phyloP scores from a whole-genome alignment of 345 rosid species.

The Eucalyptus grandis region DNA sequence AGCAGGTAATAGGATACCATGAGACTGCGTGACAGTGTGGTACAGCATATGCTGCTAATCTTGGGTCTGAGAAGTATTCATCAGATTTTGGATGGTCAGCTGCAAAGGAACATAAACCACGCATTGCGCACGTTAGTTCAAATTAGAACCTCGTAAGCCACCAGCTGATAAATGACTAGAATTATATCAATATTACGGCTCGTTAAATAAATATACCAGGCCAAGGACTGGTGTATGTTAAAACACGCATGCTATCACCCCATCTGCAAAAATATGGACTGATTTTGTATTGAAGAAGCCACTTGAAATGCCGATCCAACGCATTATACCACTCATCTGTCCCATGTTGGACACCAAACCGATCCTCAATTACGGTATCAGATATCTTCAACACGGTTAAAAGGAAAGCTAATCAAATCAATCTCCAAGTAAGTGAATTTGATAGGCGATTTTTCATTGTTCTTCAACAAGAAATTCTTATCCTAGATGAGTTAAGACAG shows the following conservation, averaged over 20 bases:
- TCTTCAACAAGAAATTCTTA: background rate
- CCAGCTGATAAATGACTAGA: background rate
- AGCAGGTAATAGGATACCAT: conserved; percentile 34
- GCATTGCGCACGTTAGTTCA: background rate
- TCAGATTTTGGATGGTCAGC: conserved; percentile 89
- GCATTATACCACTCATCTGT: conserved; percentile 73
- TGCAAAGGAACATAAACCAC: conserved; percentile 10
- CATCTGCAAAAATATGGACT: conserved; percentile 95
- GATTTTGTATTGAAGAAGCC: conserved; percentile 92
- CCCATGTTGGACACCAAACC: conserved; percentile 85
- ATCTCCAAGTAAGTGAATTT: background rate
- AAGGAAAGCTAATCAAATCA: background rate
- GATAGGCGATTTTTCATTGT: background rate
- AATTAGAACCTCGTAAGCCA: background rate
- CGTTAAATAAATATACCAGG: conserved; percentile 36
- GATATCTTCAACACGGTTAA: conserved; percentile 48
- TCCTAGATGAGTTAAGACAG: background rate
- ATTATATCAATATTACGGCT: background rate
- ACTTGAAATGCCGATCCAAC: conserved; percentile 74
- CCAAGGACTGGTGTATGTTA: conserved; percentile 96
- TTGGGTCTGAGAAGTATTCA: conserved; percentile 75
- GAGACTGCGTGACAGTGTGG: conserved; percentile 45
- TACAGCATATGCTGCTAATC: conserved; percentile 93
- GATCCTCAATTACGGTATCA: conserved; percentile 95
- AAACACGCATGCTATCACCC: conserved; percentile 93